phyloP scores from a whole-genome alignment of 306 rosid species.

The Inga laurina region DNA sequence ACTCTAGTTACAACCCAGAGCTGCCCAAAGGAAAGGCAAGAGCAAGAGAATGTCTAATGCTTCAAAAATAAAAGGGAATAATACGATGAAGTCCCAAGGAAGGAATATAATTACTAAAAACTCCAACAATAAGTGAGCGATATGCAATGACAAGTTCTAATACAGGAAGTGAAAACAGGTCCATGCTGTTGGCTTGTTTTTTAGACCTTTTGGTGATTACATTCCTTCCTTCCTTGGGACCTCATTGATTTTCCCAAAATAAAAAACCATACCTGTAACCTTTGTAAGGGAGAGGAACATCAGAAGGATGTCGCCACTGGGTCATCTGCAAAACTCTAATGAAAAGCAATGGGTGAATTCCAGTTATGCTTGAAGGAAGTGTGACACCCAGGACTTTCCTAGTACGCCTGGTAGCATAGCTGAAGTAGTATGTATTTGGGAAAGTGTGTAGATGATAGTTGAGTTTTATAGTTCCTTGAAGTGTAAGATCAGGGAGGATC shows the following conservation, averaged over 20 bases:
- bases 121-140: too few species aligned
- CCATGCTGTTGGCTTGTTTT: too few species aligned
- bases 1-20: background rate
- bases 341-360: conserved; percentile 88
- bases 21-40: background rate
- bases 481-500: conserved; percentile 98
- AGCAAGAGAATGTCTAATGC: background rate
- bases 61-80: background rate
- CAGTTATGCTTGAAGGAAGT: conserved; percentile 78
- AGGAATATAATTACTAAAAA: too few species aligned
- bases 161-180: too few species aligned
- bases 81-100: too few species aligned
- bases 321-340: conserved; percentile 91
- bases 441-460: conserved; percentile 65
- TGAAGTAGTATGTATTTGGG: conserved; percentile 89
- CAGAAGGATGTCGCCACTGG: conserved; percentile 88
- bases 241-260: too few species aligned
- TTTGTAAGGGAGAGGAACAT: conserved; percentile 80
- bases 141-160: too few species aligned
- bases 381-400: conserved; percentile 71
- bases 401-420: conserved; percentile 94
- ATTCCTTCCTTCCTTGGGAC: too few species aligned
- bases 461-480: conserved; percentile 79
- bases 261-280: conserved; percentile 70
- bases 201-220: too few species aligned